Conservation (phyloP, 495 filamentous ascomycete genomes). For the Penicillium ochrochloron region DNA sequence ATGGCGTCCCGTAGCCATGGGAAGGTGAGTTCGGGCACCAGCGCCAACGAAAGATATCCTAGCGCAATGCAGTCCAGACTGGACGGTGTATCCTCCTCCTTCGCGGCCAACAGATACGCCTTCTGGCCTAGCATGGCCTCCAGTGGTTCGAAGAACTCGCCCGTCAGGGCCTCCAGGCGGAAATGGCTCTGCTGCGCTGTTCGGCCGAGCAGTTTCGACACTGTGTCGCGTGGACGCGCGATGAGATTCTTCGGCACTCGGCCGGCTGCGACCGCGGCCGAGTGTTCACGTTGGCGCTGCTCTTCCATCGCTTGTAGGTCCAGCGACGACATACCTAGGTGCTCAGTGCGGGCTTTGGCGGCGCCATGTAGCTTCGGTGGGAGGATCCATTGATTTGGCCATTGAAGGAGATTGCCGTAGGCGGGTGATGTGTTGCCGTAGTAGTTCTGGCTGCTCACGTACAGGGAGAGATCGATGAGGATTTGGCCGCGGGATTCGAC, state of each 20-base stretch:
- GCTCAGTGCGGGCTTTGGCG: constrained; percentile 70
- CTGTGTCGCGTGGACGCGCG: constrained; percentile 44
- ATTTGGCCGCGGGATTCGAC: constrained; percentile 65
- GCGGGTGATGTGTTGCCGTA: constrained; percentile 70
- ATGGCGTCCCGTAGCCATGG: constrained; percentile 72
- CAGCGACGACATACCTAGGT: constrained; percentile 71
- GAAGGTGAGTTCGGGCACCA: constrained; percentile 70
- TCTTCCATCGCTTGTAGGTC: constrained; percentile 61
- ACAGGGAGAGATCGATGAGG: constrained; percentile 81
- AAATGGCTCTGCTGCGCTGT: constrained; percentile 58
- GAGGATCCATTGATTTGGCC: constrained; percentile 81
- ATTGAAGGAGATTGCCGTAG: constrained; percentile 74
- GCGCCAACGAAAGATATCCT: constrained; percentile 76
- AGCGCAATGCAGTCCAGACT: constrained; percentile 77
- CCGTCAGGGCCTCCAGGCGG: constrained; percentile 68
- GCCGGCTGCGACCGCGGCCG: constrained; percentile 45
- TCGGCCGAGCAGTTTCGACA: constrained; percentile 45
- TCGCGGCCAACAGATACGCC: constrained; percentile 53
- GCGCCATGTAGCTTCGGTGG: constrained; percentile 67
- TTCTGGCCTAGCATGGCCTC: constrained; percentile 63
- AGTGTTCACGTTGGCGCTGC: constrained; percentile 48
- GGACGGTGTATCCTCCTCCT: constrained; percentile 46
- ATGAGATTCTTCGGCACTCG: constrained; percentile 51
- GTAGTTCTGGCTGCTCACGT: constrained; percentile 88
- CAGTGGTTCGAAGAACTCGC: constrained; percentile 70